Evolutionary conservation across 2,329 filamentous ascomycete species (phyloP).

Genomic region (Sporothrix humicola): DNA sequence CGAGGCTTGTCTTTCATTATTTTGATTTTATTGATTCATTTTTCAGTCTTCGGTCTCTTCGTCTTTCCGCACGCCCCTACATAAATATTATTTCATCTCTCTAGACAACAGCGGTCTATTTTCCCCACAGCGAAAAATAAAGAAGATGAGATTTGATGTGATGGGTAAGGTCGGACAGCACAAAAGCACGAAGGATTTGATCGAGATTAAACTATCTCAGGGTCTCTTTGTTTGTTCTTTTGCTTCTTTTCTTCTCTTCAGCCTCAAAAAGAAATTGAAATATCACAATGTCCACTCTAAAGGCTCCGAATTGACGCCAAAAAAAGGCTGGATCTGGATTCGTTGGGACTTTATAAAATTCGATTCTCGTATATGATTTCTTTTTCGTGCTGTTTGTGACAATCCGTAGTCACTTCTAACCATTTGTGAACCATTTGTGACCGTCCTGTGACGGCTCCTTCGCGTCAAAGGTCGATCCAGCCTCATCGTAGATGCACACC

Average conservation of each 20-base stretch:
- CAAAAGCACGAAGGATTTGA: not conserved
- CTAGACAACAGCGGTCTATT: not conserved
- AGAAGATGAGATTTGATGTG: not conserved
- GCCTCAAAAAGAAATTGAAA: not conserved
- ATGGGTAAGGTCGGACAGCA: not conserved
- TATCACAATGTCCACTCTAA: conserved; percentile 5
- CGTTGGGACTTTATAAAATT: not conserved
- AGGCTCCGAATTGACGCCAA: not conserved
- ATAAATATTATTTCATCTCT: too few species aligned
- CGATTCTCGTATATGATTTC: not conserved
- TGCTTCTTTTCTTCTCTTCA: not conserved
- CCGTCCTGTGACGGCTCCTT: not conserved
- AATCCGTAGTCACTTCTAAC: too few species aligned
- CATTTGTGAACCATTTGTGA: not conserved
- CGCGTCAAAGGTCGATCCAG: conserved; percentile 4
- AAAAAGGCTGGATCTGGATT: not conserved
- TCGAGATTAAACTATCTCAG: not conserved
- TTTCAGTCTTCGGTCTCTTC: not conserved
- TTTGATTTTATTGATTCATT: not conserved
- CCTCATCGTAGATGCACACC: not conserved
- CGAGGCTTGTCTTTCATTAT: too few species aligned
- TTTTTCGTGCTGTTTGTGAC: not conserved
- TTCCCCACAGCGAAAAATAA: not conserved
- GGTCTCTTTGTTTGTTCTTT: not conserved
- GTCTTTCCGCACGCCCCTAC: not conserved